Base-by-base conservation (phyloP, 2,329 filamentous ascomycete genomes). In the Pleomassaria siparia region DNA sequence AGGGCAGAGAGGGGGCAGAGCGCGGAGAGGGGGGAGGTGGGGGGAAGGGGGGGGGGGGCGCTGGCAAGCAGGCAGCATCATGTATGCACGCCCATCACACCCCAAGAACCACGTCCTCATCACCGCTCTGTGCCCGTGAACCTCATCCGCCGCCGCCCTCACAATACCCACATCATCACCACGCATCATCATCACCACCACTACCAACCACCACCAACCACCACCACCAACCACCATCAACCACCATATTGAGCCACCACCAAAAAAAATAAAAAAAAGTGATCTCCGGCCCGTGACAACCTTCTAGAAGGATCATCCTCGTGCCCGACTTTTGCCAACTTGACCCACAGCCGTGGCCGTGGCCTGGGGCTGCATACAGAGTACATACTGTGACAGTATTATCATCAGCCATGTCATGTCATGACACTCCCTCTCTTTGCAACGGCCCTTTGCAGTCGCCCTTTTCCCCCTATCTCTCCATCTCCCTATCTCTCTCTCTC, bases 61-160 rank as follows among this genome's bases (percentile, higher is more conserved):
- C 11, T 4, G 35, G 20, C 35, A 13, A 10, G 9, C 35, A 10
- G 18, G 18, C 35, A 21, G 35, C 7, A 37, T 37, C 35, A 37
- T 37, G n/a, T n/a, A n/a, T n/a, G 35, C 35, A 37, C 35, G 35
- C 20, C 35, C 35, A 28, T 28, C 32, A 32, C 35, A 10, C 35
- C 7, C 35, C 18, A 22, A 13, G 15, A 37, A 22, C 35, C 35
- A 22, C 35, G 35, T 37, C 35, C 35, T 37, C 35, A 9, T 7
- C 18, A 13, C 35, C 32, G 32, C 32, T 20, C 32, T 16, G 32
- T 36, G 32, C 32, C 35, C 20, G 11, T 10, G 18, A 21, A 37
- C 35, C 35, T 37, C 35, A 24, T 24, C n/a, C n/a, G n/a, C n/a
- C 18, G 18, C 35, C 35, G 35, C 18, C 35, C 35, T 37, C 35